These are phyloP conservation scores for Colletotrichum ledebouriae DNA, from an alignment of 2,329 filamentous ascomycete species.

Conservation along the genomic window DNA sequence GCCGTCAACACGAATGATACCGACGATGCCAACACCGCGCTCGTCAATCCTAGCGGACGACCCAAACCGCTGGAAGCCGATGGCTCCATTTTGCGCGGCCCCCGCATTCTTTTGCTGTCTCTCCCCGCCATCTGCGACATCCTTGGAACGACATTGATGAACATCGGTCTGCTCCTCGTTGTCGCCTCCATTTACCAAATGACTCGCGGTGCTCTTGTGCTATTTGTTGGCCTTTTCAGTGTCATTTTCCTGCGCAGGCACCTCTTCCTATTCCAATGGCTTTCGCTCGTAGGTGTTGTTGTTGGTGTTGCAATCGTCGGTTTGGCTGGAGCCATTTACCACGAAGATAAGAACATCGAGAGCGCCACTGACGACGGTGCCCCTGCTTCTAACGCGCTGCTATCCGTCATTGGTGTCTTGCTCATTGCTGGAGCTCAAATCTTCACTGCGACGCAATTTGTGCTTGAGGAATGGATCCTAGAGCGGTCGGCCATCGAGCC, in stretches of 20 bases:
- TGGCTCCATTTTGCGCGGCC: slow-evolving; percentile 76
- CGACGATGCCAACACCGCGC: slow-evolving; percentile 58
- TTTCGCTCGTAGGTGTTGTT: slow-evolving; percentile 88
- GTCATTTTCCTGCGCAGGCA: slow-evolving; percentile 88
- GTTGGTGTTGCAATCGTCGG: slow-evolving; percentile 90
- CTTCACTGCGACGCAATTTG: slow-evolving; percentile 97
- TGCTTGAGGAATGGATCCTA: slow-evolving; percentile 93
- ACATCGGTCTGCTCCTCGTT: slow-evolving; percentile 92
- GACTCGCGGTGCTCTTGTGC: slow-evolving; percentile 92
- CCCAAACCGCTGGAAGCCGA: slow-evolving; percentile 65
- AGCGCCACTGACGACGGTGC: slow-evolving; percentile 38
- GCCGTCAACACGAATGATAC: slow-evolving; percentile 66
- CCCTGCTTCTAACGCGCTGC: slow-evolving; percentile 62
- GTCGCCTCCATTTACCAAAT: slow-evolving; percentile 98
- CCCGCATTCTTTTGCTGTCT: slow-evolving; percentile 80
- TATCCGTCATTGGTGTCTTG: slow-evolving; percentile 85
- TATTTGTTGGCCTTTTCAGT: slow-evolving; percentile 96
- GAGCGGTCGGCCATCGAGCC: slow-evolving; percentile 77
- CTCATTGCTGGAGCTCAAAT: slow-evolving; percentile 95
- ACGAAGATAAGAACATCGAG: slow-evolving; percentile 69
- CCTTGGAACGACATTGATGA: slow-evolving; percentile 96
- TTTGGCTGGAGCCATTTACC: slow-evolving; percentile 85
- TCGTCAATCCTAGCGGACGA: slow-evolving; percentile 57
- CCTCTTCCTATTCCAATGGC: slow-evolving; percentile 91
- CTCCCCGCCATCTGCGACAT: slow-evolving; percentile 95